These are phyloP conservation scores for Skeletonema menzelii DNA, from an alignment of 108 stramenopile species.

Conservation along the genomic window DNA sequence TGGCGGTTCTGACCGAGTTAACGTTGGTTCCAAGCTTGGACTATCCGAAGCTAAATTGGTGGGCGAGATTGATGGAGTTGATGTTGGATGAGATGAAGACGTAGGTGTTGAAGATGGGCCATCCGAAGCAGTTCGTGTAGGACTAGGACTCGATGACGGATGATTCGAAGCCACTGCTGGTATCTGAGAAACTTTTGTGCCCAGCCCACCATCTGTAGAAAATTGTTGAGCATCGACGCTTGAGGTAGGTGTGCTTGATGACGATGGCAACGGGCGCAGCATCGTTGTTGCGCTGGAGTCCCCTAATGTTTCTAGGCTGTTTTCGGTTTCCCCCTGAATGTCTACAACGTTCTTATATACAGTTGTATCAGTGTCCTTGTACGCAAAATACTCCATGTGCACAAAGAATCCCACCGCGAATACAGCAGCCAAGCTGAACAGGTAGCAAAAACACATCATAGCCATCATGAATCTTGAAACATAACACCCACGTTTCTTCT, in stretches of 20 bases:
- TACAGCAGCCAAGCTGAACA: not conserved
- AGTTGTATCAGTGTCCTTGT: not conserved
- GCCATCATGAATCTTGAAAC: not conserved
- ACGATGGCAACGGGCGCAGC: not conserved
- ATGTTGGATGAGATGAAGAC: constrained; percentile 1
- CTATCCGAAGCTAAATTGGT: constrained; percentile 3
- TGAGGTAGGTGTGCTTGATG: not conserved
- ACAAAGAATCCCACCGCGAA: not conserved
- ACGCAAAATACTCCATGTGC: not conserved
- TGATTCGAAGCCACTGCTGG: not conserved
- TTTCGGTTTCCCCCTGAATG: not conserved
- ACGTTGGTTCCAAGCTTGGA: constrained; percentile 8
- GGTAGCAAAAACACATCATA: not conserved
- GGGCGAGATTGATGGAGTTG: not conserved
- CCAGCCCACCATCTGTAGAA: not conserved
- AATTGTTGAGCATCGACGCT: not conserved
- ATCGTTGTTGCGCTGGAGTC: not conserved
- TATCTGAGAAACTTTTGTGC: not conserved
- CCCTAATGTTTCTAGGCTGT: not conserved
- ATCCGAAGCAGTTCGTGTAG: not conserved
- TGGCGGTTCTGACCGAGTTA: constrained; percentile 9
- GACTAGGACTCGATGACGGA: not conserved
- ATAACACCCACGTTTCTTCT: not conserved
- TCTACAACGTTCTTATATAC: not conserved
- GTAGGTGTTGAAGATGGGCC: constrained; percentile 1